Evolutionary conservation across 2,329 filamentous ascomycete species (phyloP).

Genomic region (Coniella lustricola): DNA sequence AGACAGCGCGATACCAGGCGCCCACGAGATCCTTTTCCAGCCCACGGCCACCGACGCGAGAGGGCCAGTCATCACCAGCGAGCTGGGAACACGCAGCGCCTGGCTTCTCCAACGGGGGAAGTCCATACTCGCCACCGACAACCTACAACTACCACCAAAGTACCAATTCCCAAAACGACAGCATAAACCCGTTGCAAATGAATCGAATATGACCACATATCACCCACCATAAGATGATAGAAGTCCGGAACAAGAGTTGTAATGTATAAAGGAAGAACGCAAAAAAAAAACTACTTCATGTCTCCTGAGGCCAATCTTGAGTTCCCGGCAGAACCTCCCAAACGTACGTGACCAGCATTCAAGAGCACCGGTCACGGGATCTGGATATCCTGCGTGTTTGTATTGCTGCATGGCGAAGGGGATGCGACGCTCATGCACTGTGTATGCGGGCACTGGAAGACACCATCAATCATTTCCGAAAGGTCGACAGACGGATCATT

Average conservation of each 20-base stretch:
- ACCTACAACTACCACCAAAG: constrained; percentile 18
- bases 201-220: constrained; percentile 41
- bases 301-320: too few relatives aligned
- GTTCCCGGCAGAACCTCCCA: too few relatives aligned
- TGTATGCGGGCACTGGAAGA: too few relatives aligned
- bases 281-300: too few relatives aligned
- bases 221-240: too few relatives aligned
- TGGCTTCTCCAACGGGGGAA: constrained; percentile 24
- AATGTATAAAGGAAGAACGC: too few relatives aligned
- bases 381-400: too few relatives aligned
- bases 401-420: too few relatives aligned
- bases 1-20: constrained; percentile 46
- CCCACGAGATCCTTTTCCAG: constrained; percentile 50
- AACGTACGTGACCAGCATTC: too few relatives aligned
- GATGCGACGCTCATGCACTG: too few relatives aligned
- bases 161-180: constrained; percentile 24
- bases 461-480: constrained; percentile 21
- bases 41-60: constrained; percentile 38
- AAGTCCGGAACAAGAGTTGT: too few relatives aligned
- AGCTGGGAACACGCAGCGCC: constrained; percentile 38
- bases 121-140: constrained; percentile 18
- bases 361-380: too few relatives aligned
- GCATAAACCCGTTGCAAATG: constrained; percentile 50
- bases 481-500: neutral
- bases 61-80: constrained; percentile 22